Evolutionary conservation across 176 grass and related monocot genomes (phyloP).

Genomic region (Raddia distichophylla): DNA sequence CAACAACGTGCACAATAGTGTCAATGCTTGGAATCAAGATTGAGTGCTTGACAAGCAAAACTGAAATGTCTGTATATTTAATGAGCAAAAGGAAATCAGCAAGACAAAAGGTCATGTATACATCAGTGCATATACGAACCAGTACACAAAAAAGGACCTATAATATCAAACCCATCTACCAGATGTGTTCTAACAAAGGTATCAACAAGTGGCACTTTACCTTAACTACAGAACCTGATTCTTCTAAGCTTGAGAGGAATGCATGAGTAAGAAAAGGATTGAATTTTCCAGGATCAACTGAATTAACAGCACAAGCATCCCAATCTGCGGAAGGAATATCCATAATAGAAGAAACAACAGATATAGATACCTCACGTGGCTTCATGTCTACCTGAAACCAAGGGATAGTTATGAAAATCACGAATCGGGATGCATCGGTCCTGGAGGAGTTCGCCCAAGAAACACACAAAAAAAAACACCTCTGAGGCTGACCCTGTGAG

Average conservation of each 20-base stretch:
- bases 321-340: slow-evolving; percentile 75
- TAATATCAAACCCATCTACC: background rate
- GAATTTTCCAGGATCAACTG: slow-evolving; percentile 55
- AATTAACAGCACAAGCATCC: slow-evolving; percentile 83
- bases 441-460: slow-evolving; percentile 26
- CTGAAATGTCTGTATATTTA: slow-evolving; percentile 14
- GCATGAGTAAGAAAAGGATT: slow-evolving; percentile 92
- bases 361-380: slow-evolving; percentile 61
- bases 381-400: slow-evolving; percentile 50
- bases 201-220: slow-evolving; percentile 31
- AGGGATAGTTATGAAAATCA: slow-evolving; percentile 39
- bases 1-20: background rate
- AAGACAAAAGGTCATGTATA: background rate
- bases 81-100: background rate
- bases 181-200: background rate
- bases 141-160: background rate
- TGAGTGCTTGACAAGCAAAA: background rate
- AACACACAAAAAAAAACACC: slow-evolving; percentile 64
- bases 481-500: slow-evolving; percentile 69
- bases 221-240: slow-evolving; percentile 81
- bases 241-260: slow-evolving; percentile 95
- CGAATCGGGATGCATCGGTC: slow-evolving; percentile 20
- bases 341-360: slow-evolving; percentile 75
- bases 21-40: background rate
- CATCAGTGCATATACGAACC: background rate